phyloP scores from a whole-genome alignment of 1,284 basidiomycete genomes.

The Cutaneotrichosporon sp. region DNA sequence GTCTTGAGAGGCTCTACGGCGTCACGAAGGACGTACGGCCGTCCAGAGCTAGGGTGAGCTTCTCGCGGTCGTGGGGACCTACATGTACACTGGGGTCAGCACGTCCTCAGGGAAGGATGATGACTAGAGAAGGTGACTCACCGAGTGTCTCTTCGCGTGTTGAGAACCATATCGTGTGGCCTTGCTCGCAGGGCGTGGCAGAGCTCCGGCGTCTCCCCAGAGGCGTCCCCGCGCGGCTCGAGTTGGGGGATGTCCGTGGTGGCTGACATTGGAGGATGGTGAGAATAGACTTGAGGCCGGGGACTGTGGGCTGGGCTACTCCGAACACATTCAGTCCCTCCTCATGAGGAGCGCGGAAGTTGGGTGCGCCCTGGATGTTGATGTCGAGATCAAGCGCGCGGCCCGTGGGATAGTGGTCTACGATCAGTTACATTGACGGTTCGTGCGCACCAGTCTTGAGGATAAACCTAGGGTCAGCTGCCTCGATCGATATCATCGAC shows the following conservation, averaged over 20 bases:
- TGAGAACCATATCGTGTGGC: conserved; percentile 57
- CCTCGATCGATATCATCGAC: neutral
- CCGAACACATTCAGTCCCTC: conserved; percentile 85
- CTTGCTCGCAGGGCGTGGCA: conserved; percentile 15
- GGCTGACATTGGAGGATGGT: conserved; percentile 80
- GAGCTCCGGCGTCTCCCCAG: conserved; percentile 22
- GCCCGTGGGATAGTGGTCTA: conserved; percentile 79
- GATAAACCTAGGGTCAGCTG: conserved; percentile 61
- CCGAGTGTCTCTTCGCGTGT: conserved; percentile 56
- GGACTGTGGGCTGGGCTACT: conserved; percentile 89
- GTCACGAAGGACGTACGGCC: conserved; percentile 95
- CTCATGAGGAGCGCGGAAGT: conserved; percentile 79
- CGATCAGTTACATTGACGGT: conserved; percentile 9
- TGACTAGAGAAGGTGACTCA: conserved; percentile 25
- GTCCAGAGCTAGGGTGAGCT: conserved; percentile 72
- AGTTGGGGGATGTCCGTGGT: conserved; percentile 1
- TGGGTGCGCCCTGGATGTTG: conserved; percentile 86
- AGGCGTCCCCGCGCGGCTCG: conserved; percentile 11
- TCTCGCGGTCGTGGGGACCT: conserved; percentile 55
- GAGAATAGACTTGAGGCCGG: conserved; percentile 87
- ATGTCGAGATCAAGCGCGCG: conserved; percentile 87
- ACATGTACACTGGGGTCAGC: conserved; percentile 42
- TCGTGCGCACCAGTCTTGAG: conserved; percentile 68
- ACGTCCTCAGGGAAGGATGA: neutral
- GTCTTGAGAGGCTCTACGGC: conserved; percentile 78